Evolutionary conservation across 2,329 filamentous ascomycete species (phyloP).

Genomic region (Seiridium cupressi): DNA sequence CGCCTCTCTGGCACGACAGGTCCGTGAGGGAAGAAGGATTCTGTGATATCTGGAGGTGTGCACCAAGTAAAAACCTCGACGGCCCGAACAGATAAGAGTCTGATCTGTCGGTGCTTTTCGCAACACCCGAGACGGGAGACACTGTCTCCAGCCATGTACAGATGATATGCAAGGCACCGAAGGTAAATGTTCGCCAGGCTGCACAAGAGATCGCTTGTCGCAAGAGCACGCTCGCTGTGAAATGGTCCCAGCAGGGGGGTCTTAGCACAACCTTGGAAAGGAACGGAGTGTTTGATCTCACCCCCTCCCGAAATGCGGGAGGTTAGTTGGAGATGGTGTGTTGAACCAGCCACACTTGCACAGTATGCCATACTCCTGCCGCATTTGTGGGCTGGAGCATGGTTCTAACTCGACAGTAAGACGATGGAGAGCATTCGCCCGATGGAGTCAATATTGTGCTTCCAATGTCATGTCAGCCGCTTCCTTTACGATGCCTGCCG

Average conservation of each 20-base stretch:
- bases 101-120: no score
- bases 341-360: constrained; percentile 1
- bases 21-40: no score
- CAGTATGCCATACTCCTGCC: background rate
- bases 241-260: background rate
- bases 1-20: no score
- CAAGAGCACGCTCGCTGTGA: background rate
- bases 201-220: no score
- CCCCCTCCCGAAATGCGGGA: background rate
- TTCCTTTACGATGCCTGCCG: background rate
- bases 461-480: background rate
- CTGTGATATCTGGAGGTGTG: no score
- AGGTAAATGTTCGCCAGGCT: background rate
- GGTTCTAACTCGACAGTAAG: background rate
- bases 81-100: no score
- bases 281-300: background rate
- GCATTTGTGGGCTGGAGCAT: background rate
- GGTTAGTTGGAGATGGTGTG: background rate
- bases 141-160: background rate
- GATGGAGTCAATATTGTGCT: no score
- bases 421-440: no score
- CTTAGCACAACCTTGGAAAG: background rate
- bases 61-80: no score
- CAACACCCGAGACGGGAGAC: background rate
- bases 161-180: constrained; percentile 1